Evolutionary conservation across 1,284 basidiomycete genomes (phyloP).

Genomic region (Puccinia hordei): DNA sequence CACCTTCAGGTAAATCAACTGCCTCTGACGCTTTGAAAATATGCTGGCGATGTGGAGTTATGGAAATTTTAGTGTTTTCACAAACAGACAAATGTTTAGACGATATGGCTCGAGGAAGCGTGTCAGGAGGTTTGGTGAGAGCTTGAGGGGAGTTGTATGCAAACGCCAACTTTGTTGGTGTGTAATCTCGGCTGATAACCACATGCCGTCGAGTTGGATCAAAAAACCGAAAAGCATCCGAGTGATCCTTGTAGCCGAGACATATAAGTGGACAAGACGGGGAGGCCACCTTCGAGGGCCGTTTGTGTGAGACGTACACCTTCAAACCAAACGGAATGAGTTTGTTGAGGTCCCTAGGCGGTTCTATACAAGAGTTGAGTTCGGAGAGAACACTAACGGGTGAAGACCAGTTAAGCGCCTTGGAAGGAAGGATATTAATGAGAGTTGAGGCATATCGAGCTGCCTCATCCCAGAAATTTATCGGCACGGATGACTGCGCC

Average conservation of each 20-base stretch:
- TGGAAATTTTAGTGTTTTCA: too few relatives aligned
- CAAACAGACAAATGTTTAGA: background rate
- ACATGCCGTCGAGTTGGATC: too few relatives aligned
- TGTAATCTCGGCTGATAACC: too few relatives aligned
- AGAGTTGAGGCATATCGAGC: too few relatives aligned
- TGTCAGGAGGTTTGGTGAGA: background rate
- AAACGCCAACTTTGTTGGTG: too few relatives aligned
- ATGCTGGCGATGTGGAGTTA: too few relatives aligned
- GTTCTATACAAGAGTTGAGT: too few relatives aligned
- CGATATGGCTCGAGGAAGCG: background rate
- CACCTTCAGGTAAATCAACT: too few relatives aligned
- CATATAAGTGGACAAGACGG: background rate
- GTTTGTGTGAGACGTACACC: background rate
- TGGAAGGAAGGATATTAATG: constrained; percentile 20
- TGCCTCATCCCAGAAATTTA: too few relatives aligned
- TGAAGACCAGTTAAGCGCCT: background rate
- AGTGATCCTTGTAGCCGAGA: constrained; percentile 1
- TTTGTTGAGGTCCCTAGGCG: background rate
- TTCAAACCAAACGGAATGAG: constrained; percentile 22
- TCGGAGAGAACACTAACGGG: background rate
- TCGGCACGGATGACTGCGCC: too few relatives aligned
- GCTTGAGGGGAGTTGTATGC: background rate
- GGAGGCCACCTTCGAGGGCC: background rate
- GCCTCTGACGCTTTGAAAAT: too few relatives aligned
- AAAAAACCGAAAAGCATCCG: too few relatives aligned